Base-by-base conservation (phyloP, 2,329 filamentous ascomycete species). In the Hymenoscyphus fraxineus region DNA sequence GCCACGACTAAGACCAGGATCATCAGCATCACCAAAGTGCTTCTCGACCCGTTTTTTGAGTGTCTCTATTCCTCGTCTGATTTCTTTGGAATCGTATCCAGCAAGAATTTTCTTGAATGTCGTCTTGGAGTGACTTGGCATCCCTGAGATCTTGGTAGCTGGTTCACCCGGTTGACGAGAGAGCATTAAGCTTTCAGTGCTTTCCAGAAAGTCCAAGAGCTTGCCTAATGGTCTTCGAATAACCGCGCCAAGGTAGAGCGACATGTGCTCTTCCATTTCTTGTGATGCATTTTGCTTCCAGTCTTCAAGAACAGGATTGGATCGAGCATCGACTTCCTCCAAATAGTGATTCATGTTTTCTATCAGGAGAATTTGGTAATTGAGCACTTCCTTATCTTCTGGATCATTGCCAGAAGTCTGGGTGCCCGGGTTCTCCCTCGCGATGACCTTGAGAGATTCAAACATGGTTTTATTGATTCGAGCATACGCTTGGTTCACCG, bases 281-380 rank as follows among this genome's bases (percentile, higher is more conserved):
- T 86, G 83, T 39, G 85, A 81, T 1, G 94, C 95, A 64, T 89
- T 88, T 47, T 88, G 85, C 73, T 88, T 90, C 91, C 93, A 97
- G 70, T 91, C 87, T 66, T 91, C 87, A 4, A 98, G 83, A 0
- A 96, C 87, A 7, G 90, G 84, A 67, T 95, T 86, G 44, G 85
- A 83, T 19, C 86, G 84, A 16, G 89, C 80, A 70, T 96, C 92
- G 9, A 96, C 90, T 76, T 97, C 93, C 75, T 98, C 93, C 12
- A 95, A 82, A 78, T 96, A 98, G 77, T 97, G 93, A 74, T 97
- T 96, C 93, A 97, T 97, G 77, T 99, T 99, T 77, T 99, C 94
- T 70, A 99, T 98, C 62, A 98, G 83, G 40, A 98, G 83, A 72
- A 99, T 97, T 77, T 98, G 93, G 79, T 96, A 97, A 79, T 98